Evolutionary conservation across 768 basidiomycete genomes (phyloP), one percentile per base, ranked within the genome.

Genomic region (Auricularia sp.): DNA sequence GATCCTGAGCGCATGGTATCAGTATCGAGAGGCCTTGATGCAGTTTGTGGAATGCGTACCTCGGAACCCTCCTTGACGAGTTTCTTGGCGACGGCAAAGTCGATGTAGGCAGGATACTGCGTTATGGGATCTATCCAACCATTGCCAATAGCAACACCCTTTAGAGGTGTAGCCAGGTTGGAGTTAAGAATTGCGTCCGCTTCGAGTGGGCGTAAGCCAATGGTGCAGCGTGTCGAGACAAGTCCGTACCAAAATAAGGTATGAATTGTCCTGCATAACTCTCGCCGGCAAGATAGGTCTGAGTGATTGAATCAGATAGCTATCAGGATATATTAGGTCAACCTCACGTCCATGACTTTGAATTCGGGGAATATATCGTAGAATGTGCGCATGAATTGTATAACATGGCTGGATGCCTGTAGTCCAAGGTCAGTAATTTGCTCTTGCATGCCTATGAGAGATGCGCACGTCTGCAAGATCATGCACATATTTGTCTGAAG

Each of bases 201-300:
- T 94, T 66, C 23, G 66, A 42, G 8, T 7, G 12, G 8, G 39
- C 39, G 39, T 42, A 36, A 29, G 44, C 66, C 51, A 56, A 66
- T 56, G 12, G 21, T 21, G n/a, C 23, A 33, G 61, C 8, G 47
- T 36, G 33, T 23, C 29, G 10, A 60, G 23, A 62, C 63, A 71
- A 34, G 44, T 33, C 72, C 77, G 67, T 69, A 88, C 92, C 92
- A 70, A 94, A 94, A 74, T 92, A 96, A 3, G 97, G 97, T 70
- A 99, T 96, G 79, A 90, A 98, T 77, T 98, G 95, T 29, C 97
- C 97, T 34, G 95, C 97, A 74, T 86, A 99, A 66, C 92, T 94
- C 79, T 99, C 97, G 65, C 97, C 97, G 0, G 90, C 91, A 3
- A 99, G 76, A 74, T 95, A 99, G 5, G 95, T 97, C 95, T 98